Evolutionary conservation across 2,329 filamentous ascomycete species (phyloP).

Genomic region (Aspergillus sp.): DNA sequence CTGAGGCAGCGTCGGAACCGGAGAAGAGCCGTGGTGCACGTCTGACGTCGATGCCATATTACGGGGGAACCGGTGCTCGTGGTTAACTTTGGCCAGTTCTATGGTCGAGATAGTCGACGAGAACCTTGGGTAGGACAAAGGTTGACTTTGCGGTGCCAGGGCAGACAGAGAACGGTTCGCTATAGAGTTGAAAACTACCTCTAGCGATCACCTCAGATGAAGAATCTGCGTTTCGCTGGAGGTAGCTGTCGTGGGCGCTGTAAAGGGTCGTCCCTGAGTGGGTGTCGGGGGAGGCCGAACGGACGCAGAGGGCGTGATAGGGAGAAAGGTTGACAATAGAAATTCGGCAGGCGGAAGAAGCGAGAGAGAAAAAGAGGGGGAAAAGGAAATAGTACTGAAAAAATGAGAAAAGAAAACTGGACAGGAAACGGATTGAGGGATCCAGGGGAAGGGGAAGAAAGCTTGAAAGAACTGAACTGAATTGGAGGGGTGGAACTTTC

Average conservation of each 20-base stretch:
- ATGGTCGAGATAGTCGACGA: slow-evolving; percentile 9
- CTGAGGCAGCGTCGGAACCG: slow-evolving; percentile 45
- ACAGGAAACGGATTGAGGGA: slow-evolving; percentile 19
- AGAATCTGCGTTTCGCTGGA: slow-evolving; percentile 44
- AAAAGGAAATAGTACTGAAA: slow-evolving; percentile 11
- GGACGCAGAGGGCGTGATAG: slow-evolving; percentile 9
- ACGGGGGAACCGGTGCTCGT: slow-evolving; percentile 10
- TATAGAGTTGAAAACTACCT: slow-evolving; percentile 35
- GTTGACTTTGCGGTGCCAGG: not conserved
- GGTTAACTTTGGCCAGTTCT: slow-evolving; percentile 19
- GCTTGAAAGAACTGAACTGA: slow-evolving; percentile 18
- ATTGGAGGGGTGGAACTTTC: slow-evolving; percentile 20
- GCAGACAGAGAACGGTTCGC: slow-evolving; percentile 6
- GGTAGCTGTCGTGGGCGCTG: slow-evolving; percentile 40
- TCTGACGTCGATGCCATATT: slow-evolving; percentile 43
- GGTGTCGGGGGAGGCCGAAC: slow-evolving; percentile 19
- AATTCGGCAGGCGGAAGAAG: slow-evolving; percentile 17
- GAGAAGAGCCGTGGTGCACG: slow-evolving; percentile 43
- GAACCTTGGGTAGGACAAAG: not conserved
- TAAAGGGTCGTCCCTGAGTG: slow-evolving; percentile 22
- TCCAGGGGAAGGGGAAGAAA: slow-evolving; percentile 18
- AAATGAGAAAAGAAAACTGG: slow-evolving; percentile 5
- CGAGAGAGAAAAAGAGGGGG: slow-evolving; percentile 16
- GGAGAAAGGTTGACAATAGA: slow-evolving; percentile 16
- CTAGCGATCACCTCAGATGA: slow-evolving; percentile 44